Base-by-base conservation (phyloP, 1,284 basidiomycete species). In the Hypsizygus ulmarius region DNA sequence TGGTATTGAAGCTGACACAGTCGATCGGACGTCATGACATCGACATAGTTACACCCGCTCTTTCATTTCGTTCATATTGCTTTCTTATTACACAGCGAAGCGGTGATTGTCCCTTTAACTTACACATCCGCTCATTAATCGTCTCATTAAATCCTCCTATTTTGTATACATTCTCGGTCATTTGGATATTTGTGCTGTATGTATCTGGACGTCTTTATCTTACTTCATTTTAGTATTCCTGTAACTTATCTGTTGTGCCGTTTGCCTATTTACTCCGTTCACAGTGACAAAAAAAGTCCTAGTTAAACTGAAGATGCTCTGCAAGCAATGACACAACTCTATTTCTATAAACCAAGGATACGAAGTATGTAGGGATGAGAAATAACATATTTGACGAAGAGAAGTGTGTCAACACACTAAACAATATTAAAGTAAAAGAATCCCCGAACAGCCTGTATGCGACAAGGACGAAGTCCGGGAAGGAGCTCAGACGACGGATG, bases 1-100 rank as follows among this genome's bases (percentile, higher is more conserved):
- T 79, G 75, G 75, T 73, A 71, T 57, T 77, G 64, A 77, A 65
- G 60, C 45, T 18, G 49, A 42, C 47, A 21, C 42, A 45, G 45
- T 57, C 45, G 52, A 48, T 48, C 44, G 49, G 51, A 55, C 45
- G 50, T 47, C 36, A 21, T 28, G 27, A 51, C 51, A 54, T 55
- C 52, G 46, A 56, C 62, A 52, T 69, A 59, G 63, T 63, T 68
- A 70, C 67, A 66, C 50, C 64, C 66, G 68, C 64, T 62, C 60
- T 32, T 64, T 65, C 53, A 45, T 53, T 64, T 63, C 60, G 60
- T 62, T 42, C 58, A 61, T 63, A 62, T 64, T 65, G 64, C 55
- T 60, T 64, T 58, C 61, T 59, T 64, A 63, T 65, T 61, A 64
- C 63, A 58, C 57, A 57, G 65, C 64, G 63, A 67, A 61, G 56